These are phyloP conservation scores for Puccinia triticina DNA, from an alignment of 1,284 basidiomycete genomes.

Conservation along the genomic window DNA sequence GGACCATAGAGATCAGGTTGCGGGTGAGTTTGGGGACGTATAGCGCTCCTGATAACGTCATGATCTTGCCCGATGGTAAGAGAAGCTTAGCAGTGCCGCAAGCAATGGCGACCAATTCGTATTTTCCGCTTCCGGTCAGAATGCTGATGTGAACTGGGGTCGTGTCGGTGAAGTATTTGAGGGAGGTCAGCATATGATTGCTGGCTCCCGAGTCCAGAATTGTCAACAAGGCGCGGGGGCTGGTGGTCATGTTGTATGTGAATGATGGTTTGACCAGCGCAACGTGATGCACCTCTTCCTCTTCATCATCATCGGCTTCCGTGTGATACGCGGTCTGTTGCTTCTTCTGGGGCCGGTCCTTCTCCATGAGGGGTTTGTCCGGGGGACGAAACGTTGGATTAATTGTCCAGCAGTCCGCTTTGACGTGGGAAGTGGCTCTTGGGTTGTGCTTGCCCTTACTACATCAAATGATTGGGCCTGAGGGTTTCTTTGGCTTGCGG, in stretches of 20 bases:
- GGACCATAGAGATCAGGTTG: neutral
- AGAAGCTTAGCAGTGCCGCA: neutral
- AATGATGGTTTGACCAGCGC: neutral
- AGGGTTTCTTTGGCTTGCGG: neutral
- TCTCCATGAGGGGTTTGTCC: no score
- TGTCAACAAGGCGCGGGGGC: no score
- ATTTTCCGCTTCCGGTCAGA: neutral
- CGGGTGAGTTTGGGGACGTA: neutral
- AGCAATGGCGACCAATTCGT: neutral
- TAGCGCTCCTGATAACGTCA: neutral
- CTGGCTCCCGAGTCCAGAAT: neutral
- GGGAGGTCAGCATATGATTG: neutral
- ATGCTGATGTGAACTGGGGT: neutral
- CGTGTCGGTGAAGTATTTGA: neutral
- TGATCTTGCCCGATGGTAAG: neutral
- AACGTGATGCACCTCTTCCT: neutral
- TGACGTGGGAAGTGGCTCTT: neutral
- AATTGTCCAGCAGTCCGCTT: neutral
- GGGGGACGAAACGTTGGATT: no score
- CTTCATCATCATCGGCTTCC: neutral
- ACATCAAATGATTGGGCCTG: neutral
- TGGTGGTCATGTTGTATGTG: no score
- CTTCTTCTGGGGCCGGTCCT: neutral
- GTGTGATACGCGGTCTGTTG: neutral
- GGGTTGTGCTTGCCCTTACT: neutral